Percentiles rank a stretch among this genome's conserved stretches.
phyloP scores from a whole-genome alignment of 2,329 filamentous ascomycete species.

The Tolypocladium guangdongense region DNA sequence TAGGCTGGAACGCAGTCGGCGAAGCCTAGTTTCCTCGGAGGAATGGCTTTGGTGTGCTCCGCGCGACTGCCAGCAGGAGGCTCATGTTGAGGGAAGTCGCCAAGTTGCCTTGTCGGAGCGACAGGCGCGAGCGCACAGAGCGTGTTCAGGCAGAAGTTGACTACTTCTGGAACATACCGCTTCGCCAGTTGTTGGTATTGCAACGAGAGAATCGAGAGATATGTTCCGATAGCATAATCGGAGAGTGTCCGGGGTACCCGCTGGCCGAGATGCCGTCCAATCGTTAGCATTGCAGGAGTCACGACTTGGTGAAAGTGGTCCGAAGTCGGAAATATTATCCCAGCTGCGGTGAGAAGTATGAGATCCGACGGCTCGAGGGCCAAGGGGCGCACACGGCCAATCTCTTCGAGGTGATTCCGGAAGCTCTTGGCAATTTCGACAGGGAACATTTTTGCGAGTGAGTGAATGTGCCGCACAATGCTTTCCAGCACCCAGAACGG shows the following conservation, averaged over 20 bases:
- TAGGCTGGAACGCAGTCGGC: constrained; percentile 39
- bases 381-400: constrained; percentile 36
- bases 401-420: constrained; percentile 56
- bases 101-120: constrained; percentile 33
- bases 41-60: constrained; percentile 26
- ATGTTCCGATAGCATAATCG: constrained; percentile 65
- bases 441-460: constrained; percentile 76
- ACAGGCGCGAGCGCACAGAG: constrained; percentile 55
- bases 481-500: constrained; percentile 64
- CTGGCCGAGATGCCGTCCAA: constrained; percentile 73
- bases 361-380: constrained; percentile 59
- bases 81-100: constrained; percentile 51
- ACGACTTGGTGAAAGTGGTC: constrained; percentile 96
- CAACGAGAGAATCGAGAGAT: constrained; percentile 65
- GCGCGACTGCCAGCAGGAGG: constrained; percentile 41
- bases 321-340: constrained; percentile 82
- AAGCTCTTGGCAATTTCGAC: constrained; percentile 69
- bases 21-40: constrained; percentile 44
- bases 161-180: constrained; percentile 78
- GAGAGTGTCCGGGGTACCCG: constrained; percentile 53
- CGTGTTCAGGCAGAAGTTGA: constrained; percentile 71
- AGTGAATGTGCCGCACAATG: constrained; percentile 83
- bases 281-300: constrained; percentile 79
- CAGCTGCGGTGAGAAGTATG: constrained; percentile 70
- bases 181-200: constrained; percentile 79